Evolutionary conservation across 2,329 filamentous ascomycete species (phyloP).

Genomic region (Colletotrichum sp.): DNA sequence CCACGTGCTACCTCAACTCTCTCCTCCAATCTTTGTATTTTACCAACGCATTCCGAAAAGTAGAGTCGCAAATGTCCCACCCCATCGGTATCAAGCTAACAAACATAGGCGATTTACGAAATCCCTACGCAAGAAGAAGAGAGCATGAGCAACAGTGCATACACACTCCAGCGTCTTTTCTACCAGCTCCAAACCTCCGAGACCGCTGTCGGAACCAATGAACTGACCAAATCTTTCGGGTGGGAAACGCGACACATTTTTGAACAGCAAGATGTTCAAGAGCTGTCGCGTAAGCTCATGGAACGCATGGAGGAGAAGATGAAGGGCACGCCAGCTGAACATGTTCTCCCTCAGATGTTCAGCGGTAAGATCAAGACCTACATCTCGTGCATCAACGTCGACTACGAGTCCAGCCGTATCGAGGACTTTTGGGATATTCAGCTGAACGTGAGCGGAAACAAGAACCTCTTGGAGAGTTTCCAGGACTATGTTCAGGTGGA

Average conservation of each 20-base stretch:
- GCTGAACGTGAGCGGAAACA: conserved; percentile 93
- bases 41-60: conserved; percentile 92
- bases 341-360: conserved; percentile 87
- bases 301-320: conserved; percentile 96
- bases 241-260: conserved; percentile 99
- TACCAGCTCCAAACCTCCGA: conserved; percentile 91
- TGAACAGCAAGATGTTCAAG: conserved; percentile 98
- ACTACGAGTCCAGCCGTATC: conserved; percentile 93
- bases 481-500: conserved; percentile 96
- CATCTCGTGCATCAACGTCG: conserved; percentile 97
- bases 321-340: conserved; percentile 94
- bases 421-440: conserved; percentile 99
- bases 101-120: conserved; percentile 85
- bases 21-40: conserved; percentile 85
- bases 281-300: conserved; percentile 95
- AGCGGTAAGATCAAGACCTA: conserved; percentile 99
- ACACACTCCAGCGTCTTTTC: conserved; percentile 91
- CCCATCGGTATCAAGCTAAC: neutral
- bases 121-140: conserved; percentile 91
- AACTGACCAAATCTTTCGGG: conserved; percentile 94
- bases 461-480: conserved; percentile 92
- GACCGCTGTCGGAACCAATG: conserved; percentile 84
- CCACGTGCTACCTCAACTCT: conserved; percentile 88
- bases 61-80: conserved; percentile 37
- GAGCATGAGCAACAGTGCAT: conserved; percentile 85